Percentiles rank a stretch among this genome's conserved stretches.
These are phyloP conservation scores for Nemania bipapillata DNA, from an alignment of 2,329 filamentous ascomycete genomes.

Conservation along the genomic window DNA sequence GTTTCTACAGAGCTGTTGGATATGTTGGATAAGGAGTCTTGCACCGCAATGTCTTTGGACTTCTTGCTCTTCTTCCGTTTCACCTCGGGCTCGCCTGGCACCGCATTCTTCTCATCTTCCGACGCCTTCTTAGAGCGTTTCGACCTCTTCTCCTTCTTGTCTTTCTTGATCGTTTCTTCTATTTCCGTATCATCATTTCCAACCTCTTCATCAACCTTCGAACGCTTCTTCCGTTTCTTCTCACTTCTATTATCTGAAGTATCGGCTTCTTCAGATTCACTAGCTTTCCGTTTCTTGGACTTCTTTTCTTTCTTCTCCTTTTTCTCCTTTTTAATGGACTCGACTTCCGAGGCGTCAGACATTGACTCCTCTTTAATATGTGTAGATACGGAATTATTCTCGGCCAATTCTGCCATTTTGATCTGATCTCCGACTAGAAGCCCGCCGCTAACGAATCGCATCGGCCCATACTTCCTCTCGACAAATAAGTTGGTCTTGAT, in stretches of 20 bases:
- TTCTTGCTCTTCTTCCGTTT: conserved; percentile 49
- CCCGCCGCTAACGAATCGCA: conserved; percentile 90
- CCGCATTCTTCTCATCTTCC: conserved; percentile 34
- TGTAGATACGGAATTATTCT: conserved; percentile 47
- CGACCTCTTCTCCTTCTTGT: conserved; percentile 47
- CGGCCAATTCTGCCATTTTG: conserved; percentile 53
- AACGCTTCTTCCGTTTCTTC: conserved; percentile 55
- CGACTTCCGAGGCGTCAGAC: conserved; percentile 33
- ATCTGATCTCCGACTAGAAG: conserved; percentile 70
- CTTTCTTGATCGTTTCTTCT: conserved; percentile 45
- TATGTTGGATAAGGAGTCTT: conserved; percentile 46
- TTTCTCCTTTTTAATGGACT: conserved; percentile 52
- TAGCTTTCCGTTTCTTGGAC: conserved; percentile 57
- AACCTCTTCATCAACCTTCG: conserved; percentile 37
- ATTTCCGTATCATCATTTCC: conserved; percentile 41
- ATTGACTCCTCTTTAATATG: conserved; percentile 57
- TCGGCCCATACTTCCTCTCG: conserved; percentile 78
- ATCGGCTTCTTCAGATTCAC: conserved; percentile 49
- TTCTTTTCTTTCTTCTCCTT: conserved; percentile 57
- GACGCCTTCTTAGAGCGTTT: conserved; percentile 48
- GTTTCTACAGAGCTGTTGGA: conserved; percentile 43
- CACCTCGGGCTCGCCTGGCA: conserved; percentile 25
- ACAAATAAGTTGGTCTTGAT: conserved; percentile 78
- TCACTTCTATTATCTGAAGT: conserved; percentile 52
- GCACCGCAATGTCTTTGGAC: conserved; percentile 51